Conservation (phyloP, 2,329 filamentous ascomycete species). For the Alternaria consortialis region DNA sequence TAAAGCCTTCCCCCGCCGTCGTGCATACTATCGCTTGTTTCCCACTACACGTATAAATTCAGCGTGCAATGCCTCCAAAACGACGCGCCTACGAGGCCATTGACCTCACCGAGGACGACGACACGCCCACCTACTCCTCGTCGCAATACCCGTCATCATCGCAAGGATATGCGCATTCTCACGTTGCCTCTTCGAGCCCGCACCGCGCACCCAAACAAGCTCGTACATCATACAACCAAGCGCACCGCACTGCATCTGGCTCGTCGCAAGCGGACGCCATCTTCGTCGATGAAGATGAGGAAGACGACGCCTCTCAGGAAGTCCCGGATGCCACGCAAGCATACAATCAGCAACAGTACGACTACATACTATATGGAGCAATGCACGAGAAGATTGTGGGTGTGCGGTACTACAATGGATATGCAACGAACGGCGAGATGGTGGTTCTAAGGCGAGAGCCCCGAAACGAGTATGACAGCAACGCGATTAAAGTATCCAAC, state of each 20-base stretch:
- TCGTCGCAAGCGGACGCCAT: constrained; percentile 40
- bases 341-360: constrained; percentile 34
- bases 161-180: constrained; percentile 21
- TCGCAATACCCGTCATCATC: constrained; percentile 39
- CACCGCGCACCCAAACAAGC: constrained; percentile 40
- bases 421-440: constrained; percentile 48
- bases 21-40: background rate
- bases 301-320: constrained; percentile 44
- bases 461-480: constrained; percentile 64
- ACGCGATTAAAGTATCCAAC: constrained; percentile 82
- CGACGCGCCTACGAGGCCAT: constrained; percentile 14
- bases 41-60: background rate
- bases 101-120: constrained; percentile 16
- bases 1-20: background rate
- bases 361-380: constrained; percentile 44
- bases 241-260: constrained; percentile 22
- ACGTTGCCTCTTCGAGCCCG: constrained; percentile 1
- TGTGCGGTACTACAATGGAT: constrained; percentile 53
- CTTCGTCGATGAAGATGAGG: constrained; percentile 39
- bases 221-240: constrained; percentile 27
- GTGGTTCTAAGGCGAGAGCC: constrained; percentile 66
- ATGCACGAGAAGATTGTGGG: constrained; percentile 67
- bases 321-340: constrained; percentile 36
- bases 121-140: constrained; percentile 24
- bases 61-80: constrained; percentile 18